Evolutionary conservation across 768 basidiomycete genomes (phyloP), one percentile per base, ranked within the genome.

Genomic region (Termitomyces sp.): DNA sequence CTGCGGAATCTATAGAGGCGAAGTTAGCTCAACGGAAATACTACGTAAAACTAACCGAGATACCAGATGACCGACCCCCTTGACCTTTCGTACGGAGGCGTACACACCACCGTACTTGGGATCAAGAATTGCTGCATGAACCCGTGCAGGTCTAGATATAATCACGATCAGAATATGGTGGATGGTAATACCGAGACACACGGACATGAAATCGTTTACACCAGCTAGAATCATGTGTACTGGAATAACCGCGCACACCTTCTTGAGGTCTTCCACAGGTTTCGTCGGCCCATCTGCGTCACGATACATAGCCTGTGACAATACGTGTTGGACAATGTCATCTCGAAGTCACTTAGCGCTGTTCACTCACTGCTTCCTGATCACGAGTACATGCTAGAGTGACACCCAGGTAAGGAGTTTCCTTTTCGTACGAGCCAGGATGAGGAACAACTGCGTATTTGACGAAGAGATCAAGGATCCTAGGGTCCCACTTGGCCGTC

Each of bases 301-400:
- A 44, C 76, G 70, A 65, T 89, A 89, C 87, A 89, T 89, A 1
- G 79, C 81, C 87, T 88, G 7, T 16, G n/a, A 32, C 11, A 35
- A 15, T 12, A 18, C 8, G 2, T 52, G 4, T 44, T 3, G 15
- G 35, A 20, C n/a, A 3, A 51, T 15, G n/a, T n/a, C 55, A 42
- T 40, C 40, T 8, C 5, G 5, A 20, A 11, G 33, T 12, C 33
- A 50, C 18, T 40, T 7, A 28, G 28, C 7, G 12, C n/a, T 18
- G 15, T 48, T 13, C 7, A 73, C 82, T 60, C 64, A 88, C 87
- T 53, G 77, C 79, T 74, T 90, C 88, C 68, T 90, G 85, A 46
- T 86, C 78, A 22, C 81, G 80, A 0, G 79, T 81, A 64, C 88
- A 90, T 7, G 83, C 82, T 3, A 89, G 71, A 1, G 79, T 79